Base-by-base conservation (phyloP, 208 protist genomes). In the Trypanosoma boissoni region DNA sequence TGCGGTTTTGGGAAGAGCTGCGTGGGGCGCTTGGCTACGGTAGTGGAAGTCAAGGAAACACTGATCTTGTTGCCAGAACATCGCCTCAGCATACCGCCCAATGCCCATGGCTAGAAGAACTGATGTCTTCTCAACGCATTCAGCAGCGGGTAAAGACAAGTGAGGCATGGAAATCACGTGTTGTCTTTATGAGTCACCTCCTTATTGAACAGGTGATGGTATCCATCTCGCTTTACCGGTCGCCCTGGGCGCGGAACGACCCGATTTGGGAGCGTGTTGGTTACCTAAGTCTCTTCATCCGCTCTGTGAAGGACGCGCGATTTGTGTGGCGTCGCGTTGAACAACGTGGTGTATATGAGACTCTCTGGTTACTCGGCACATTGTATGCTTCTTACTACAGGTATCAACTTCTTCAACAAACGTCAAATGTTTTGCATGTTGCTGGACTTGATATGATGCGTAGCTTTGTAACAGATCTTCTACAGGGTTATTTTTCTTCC, bases 191-290 rank as follows among this genome's bases (percentile, higher is more conserved):
- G 10, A 64, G 76, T 8, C 75, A 70, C 37, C 64, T 92, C 36
- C 62, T 74, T 24, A 51, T 92, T 18, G 76, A 88, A 32, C 58
- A 81, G 44, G 31, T 88, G n/a, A 64, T 77, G 23, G 58, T 92
- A 6, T 86, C 85, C 27, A 72, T 87, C 32, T 89, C 85, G 1
- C 75, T 92, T 31, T 89, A 92, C 64, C 85, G 85, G 14, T 80
- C 78, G 10, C 85, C 76, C 14, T 80, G 80, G 3, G 76, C 76
- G 46, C 56, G 70, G 27, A 76, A 83, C 44, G 85, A 92, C 69
- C 85, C 85, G 14, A 77, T 92, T 58, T 83, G 81, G 69, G 68
- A 86, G 58, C 57, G 69, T 18, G 46, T 85, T 5, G 81, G 79
- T 37, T 72, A 80, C 9, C 57, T 80, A 31, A 89, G 79, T 62